A percentile compares a stretch with the other conserved stretches of the same genome.
Conservation (phyloP, 331 rosid genomes). For the Malus hybrid region DNA sequence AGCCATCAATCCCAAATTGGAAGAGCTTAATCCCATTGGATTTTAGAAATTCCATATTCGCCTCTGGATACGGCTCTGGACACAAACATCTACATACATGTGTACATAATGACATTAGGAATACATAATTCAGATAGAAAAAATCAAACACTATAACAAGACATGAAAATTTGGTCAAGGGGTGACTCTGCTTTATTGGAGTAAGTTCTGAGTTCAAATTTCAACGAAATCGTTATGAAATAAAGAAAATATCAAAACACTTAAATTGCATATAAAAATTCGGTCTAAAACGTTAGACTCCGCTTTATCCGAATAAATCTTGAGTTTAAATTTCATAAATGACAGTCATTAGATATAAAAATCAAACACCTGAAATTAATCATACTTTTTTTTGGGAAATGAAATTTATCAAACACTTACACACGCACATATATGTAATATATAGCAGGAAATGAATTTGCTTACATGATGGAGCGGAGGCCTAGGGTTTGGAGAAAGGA, state of each 20-base stretch:
- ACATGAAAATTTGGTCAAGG: too few species aligned
- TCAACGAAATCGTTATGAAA: too few species aligned
- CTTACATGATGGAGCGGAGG: slow-evolving; percentile 85
- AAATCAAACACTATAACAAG: too few species aligned
- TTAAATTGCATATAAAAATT: not conserved
- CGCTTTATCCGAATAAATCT: not conserved
- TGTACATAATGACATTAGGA: not conserved
- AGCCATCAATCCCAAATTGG: slow-evolving; percentile 93
- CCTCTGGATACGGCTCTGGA: slow-evolving; percentile 92
- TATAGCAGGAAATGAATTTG: not conserved
- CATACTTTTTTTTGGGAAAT: not conserved
- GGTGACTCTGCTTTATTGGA: too few species aligned
- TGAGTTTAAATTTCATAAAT: not conserved
- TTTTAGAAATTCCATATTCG: slow-evolving; percentile 77
- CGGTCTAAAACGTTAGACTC: not conserved
- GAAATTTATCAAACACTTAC: not conserved
- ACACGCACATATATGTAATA: not conserved
- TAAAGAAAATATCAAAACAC: not conserved
- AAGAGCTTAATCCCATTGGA: slow-evolving; percentile 71
- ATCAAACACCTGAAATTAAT: not conserved
- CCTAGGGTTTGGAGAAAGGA: slow-evolving; percentile 82
- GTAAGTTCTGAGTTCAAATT: too few species aligned
- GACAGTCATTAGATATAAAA: too few species aligned
- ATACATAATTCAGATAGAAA: not conserved
- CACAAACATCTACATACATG: slow-evolving; percentile 61